A percentile compares a stretch with the other conserved stretches of the same genome.
phyloP scores from a whole-genome alignment of 768 basidiomycete genomes.

The Kwoniella shandongensis region DNA sequence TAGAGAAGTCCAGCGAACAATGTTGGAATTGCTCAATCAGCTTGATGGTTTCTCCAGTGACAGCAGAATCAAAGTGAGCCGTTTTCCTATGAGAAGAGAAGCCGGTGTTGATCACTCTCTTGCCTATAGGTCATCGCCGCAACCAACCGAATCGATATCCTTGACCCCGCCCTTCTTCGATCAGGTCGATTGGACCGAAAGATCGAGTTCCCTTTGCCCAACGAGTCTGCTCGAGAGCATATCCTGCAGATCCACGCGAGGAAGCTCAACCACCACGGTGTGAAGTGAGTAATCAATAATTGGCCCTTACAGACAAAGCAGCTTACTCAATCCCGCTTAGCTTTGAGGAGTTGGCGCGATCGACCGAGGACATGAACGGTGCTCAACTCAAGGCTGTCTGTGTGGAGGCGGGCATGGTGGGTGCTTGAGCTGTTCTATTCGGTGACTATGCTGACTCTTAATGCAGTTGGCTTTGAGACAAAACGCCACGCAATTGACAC shows the following conservation, averaged over 20 bases:
- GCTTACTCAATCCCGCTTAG: constrained; percentile 17
- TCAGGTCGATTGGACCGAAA: constrained; percentile 97
- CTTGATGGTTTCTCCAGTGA: constrained; percentile 97
- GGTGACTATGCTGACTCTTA: background rate
- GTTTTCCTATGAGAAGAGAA: background rate
- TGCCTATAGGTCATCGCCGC: constrained; percentile 89
- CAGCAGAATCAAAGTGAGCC: constrained; percentile 84
- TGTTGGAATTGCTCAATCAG: constrained; percentile 97
- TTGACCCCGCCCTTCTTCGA: constrained; percentile 96
- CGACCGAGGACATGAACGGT: constrained; percentile 95
- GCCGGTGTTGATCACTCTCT: background rate
- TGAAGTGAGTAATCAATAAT: constrained; percentile 60
- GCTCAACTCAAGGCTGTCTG: constrained; percentile 83
- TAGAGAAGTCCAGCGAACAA: constrained; percentile 99
- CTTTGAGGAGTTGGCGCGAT: constrained; percentile 92
- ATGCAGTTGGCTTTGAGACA: constrained; percentile 63
- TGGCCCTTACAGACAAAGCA: background rate
- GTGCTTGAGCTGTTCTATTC: constrained; percentile 45
- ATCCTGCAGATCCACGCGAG: constrained; percentile 96
- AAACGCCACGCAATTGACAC: constrained; percentile 80
- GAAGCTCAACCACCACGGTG: constrained; percentile 87
- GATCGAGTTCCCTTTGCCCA: constrained; percentile 97
- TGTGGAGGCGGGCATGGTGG: constrained; percentile 99
- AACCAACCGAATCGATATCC: constrained; percentile 96
- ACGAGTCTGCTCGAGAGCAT: constrained; percentile 90